A percentile compares a stretch with the other conserved stretches of the same genome.
These are phyloP conservation scores for Obelidium mucronatum DNA, from an alignment of 192 early-diverging fungal species.

Conservation along the genomic window DNA sequence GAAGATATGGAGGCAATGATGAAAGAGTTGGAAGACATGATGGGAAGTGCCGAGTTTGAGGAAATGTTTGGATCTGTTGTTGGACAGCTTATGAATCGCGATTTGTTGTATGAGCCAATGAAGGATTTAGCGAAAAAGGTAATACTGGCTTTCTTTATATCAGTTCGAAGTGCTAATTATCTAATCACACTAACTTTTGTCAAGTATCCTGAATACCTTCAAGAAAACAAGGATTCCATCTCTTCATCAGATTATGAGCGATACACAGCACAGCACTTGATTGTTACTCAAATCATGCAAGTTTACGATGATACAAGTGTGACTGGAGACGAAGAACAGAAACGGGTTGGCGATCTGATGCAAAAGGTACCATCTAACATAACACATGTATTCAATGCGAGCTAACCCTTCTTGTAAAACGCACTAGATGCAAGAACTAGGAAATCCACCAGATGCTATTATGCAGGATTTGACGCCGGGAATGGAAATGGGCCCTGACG, in stretches of 20 bases:
- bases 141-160: slow-evolving; percentile 19
- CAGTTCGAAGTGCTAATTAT: too few species aligned
- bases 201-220: slow-evolving; percentile 91
- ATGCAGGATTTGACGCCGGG: slow-evolving; percentile 92
- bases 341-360: slow-evolving; percentile 90
- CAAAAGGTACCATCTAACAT: too few species aligned
- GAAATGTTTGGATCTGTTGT: slow-evolving; percentile 88
- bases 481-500: slow-evolving; percentile 81
- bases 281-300: slow-evolving; percentile 81
- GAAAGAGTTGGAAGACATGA: slow-evolving; percentile 80
- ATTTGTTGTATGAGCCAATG: slow-evolving; percentile 95
- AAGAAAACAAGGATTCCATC: slow-evolving; percentile 76
- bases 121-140: slow-evolving; percentile 85
- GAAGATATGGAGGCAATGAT: slow-evolving; percentile 90
- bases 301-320: slow-evolving; percentile 76
- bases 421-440: slow-evolving; percentile 92
- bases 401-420: background rate
- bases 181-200: background rate
- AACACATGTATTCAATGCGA: slow-evolving; percentile 5
- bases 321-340: slow-evolving; percentile 68
- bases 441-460: slow-evolving; percentile 92
- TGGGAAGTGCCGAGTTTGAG: slow-evolving; percentile 82
- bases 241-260: slow-evolving; percentile 74
- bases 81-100: slow-evolving; percentile 91
- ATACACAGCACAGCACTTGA: slow-evolving; percentile 80